Percentiles rank a stretch among this genome's conserved stretches.
Conservation (phyloP, 495 filamentous ascomycete genomes). For the Aspergillus nanangensis region DNA sequence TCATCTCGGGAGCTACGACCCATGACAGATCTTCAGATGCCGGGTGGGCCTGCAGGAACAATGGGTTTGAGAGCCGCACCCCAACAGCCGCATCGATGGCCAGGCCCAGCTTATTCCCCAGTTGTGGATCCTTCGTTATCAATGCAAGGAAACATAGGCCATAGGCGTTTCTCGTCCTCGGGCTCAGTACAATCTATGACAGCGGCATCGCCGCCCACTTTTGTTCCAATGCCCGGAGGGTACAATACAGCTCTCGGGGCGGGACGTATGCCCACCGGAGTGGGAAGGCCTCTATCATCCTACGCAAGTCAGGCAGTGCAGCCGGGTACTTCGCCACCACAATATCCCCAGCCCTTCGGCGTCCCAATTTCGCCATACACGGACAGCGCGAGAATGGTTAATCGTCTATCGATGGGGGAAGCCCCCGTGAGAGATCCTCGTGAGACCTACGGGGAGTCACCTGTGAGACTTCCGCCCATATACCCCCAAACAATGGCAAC, state of each 20-base stretch:
- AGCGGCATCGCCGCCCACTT: conserved; percentile 25
- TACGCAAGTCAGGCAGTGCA: conserved; percentile 27
- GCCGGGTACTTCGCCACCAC: conserved; percentile 32
- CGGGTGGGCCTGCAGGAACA: conserved; percentile 16
- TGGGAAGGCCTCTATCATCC: conserved; percentile 25
- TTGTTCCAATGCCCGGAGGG: conserved; percentile 20
- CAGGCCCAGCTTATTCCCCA: conserved; percentile 31
- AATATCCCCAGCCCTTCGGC: conserved; percentile 26
- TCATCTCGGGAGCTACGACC: conserved; percentile 43
- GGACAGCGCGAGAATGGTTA: conserved; percentile 19
- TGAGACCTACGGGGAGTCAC: conserved; percentile 31
- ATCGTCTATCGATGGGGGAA: conserved; percentile 24
- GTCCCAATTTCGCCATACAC: conserved; percentile 27
- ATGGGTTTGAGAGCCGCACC: conserved; percentile 20
- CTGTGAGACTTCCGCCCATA: conserved; percentile 42
- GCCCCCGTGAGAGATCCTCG: conserved; percentile 24
- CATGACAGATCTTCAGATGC: conserved; percentile 38
- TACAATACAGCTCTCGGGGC: conserved; percentile 29
- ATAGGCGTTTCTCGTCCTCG: conserved; percentile 37
- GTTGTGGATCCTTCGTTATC: conserved; percentile 27
- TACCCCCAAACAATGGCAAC: conserved; percentile 27
- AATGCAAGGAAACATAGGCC: conserved; percentile 21
- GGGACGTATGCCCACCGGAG: conserved; percentile 19
- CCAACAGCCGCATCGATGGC: conserved; percentile 34
- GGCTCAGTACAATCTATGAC: conserved; percentile 26